phyloP scores from a whole-genome alignment of 495 filamentous ascomycete genomes.

The Rhypophila decipiens region DNA sequence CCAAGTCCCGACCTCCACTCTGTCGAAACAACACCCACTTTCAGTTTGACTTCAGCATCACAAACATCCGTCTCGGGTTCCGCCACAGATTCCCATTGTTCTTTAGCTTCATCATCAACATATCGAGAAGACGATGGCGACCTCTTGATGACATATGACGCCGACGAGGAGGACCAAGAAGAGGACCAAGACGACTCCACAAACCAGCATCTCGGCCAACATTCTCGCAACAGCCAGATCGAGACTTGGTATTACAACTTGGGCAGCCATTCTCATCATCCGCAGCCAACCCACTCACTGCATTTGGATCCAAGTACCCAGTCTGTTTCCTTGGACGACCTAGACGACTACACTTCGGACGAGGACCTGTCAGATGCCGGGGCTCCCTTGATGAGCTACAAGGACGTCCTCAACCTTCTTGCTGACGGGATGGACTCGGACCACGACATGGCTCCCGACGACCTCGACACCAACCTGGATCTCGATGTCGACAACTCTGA shows the following conservation, averaged over 20 bases:
- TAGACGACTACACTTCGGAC: slow-evolving; percentile 17
- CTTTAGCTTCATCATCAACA: too few relatives aligned
- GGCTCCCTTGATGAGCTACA: slow-evolving; percentile 14
- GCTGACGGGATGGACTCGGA: slow-evolving; percentile 15
- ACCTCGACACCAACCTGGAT: neutral
- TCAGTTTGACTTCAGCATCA: too few relatives aligned
- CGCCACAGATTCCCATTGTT: neutral
- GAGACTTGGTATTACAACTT: slow-evolving; percentile 6
- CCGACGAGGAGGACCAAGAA: slow-evolving; percentile 12
- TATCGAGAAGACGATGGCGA: slow-evolving; percentile 6
- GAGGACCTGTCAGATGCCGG: slow-evolving; percentile 16
- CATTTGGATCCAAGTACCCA: neutral
- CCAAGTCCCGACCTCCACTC: neutral
- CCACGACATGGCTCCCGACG: neutral
- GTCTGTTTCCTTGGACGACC: slow-evolving; percentile 1
- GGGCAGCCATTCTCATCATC: slow-evolving; percentile 2
- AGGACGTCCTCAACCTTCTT: slow-evolving; percentile 12
- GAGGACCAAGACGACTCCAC: slow-evolving; percentile 16
- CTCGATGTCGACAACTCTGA: neutral
- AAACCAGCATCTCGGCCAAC: slow-evolving; percentile 6
- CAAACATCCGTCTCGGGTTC: neutral
- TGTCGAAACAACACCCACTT: too few relatives aligned
- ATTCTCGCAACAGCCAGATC: slow-evolving; percentile 14
- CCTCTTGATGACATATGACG: slow-evolving; percentile 8
- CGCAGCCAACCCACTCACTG: neutral